phyloP scores from a whole-genome alignment of 2,329 filamentous ascomycete genomes.

The Cercospora nicotianae region DNA sequence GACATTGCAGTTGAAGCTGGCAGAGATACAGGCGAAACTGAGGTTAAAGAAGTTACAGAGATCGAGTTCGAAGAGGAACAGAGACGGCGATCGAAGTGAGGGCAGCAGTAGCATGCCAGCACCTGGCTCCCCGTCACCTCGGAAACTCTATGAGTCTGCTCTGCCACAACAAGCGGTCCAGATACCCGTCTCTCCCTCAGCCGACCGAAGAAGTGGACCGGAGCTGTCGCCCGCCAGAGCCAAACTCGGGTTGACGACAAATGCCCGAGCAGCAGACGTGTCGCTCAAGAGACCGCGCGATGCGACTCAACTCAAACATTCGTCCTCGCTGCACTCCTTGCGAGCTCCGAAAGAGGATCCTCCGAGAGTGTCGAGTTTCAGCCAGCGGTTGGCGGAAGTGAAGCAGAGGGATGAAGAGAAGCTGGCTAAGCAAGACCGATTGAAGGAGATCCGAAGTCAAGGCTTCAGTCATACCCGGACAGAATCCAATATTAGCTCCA shows the following conservation, averaged over 20 bases:
- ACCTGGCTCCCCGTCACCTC: constrained; percentile 22
- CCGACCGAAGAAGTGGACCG: constrained; percentile 47
- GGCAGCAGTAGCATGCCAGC: constrained; percentile 20
- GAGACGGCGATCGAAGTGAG: constrained; percentile 7
- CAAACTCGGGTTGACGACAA: constrained; percentile 85
- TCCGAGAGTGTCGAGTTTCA: constrained; percentile 61
- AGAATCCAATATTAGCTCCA: constrained; percentile 7
- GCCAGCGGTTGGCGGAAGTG: constrained; percentile 76
- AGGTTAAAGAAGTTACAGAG: constrained; percentile 78
- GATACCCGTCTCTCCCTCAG: constrained; percentile 73
- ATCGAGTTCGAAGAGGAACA: constrained; percentile 24
- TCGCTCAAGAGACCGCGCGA: constrained; percentile 70
- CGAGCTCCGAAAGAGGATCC: constrained; percentile 12
- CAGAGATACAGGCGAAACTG: constrained; percentile 83
- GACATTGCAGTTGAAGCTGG: constrained; percentile 78
- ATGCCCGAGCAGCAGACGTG: constrained; percentile 74
- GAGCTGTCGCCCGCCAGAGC: constrained; percentile 75
- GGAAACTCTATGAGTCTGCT: constrained; percentile 32
- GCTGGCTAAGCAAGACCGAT: constrained; percentile 47
- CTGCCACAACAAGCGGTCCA: constrained; percentile 52
- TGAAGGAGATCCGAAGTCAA: constrained; percentile 45
- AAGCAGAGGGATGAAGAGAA: constrained; percentile 47
- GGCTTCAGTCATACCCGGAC: constrained; percentile 31
- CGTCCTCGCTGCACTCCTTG: constrained; percentile 20
- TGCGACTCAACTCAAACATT: constrained; percentile 34